A percentile compares a stretch with the other conserved stretches of the same genome.
Conservation (phyloP, 306 rosid genomes). For the Glycine latifolia region DNA sequence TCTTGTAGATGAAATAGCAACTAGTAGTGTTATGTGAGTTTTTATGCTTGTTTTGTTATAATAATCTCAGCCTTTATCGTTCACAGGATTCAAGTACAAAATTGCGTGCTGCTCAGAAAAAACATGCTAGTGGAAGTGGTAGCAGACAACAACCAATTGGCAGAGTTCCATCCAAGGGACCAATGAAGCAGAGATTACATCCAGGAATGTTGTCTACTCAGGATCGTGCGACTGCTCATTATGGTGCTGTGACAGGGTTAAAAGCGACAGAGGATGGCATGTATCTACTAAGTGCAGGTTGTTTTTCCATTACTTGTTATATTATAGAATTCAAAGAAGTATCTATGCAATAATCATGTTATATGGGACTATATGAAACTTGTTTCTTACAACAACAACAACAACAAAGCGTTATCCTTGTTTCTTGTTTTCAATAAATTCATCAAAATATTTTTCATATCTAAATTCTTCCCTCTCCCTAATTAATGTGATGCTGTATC, state of each 20-base stretch:
- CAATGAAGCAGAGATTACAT: slow-evolving; percentile 81
- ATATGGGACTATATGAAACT: neutral
- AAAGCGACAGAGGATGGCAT: slow-evolving; percentile 66
- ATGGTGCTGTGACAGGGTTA: slow-evolving; percentile 87
- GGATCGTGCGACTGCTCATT: slow-evolving; percentile 97
- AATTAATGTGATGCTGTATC: slow-evolving; percentile 38
- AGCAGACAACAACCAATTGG: slow-evolving; percentile 59
- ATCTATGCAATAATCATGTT: slow-evolving; percentile 12
- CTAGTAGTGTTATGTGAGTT: slow-evolving; percentile 15
- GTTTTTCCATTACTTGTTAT: slow-evolving; percentile 21
- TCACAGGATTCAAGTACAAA: slow-evolving; percentile 67
- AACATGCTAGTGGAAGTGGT: slow-evolving; percentile 66
- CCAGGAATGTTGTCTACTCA: slow-evolving; percentile 92
- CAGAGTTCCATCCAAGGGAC: slow-evolving; percentile 72
- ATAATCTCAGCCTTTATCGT: slow-evolving; percentile 27
- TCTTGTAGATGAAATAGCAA: slow-evolving; percentile 37
- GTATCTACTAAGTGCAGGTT: slow-evolving; percentile 96
- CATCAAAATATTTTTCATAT: slow-evolving; percentile 25
- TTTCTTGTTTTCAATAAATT: no score
- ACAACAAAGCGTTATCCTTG: no score
- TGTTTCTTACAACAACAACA: neutral
- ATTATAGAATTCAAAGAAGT: neutral
- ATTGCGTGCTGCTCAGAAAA: slow-evolving; percentile 66
- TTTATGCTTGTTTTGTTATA: slow-evolving; percentile 25
- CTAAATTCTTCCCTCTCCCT: slow-evolving; percentile 19